Evolutionary conservation across 768 basidiomycete species (phyloP), one percentile per base, ranked within the genome.

Genomic region (Scleroderma citrinum): DNA sequence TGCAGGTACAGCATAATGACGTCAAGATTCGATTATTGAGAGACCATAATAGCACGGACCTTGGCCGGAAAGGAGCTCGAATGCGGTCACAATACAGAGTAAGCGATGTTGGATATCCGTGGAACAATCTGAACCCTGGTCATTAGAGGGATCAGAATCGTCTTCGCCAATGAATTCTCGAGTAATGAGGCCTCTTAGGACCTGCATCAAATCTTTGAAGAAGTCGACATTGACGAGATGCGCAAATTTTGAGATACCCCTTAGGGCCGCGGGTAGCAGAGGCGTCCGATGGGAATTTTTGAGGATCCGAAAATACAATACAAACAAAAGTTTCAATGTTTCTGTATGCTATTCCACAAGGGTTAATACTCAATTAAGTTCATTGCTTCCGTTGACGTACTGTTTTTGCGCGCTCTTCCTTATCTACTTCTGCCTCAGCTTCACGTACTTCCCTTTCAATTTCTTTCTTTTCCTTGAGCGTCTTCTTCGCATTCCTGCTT

Each of bases 181-280:
- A 45, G 71, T 61, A 58, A 94, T 81, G 50, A 94, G 77, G 50
- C 76, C 76, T 69, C 88, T 88, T 30, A 99, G 74, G 5, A 93
- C 90, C 47, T 80, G 75, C 73, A 99, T 78, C 41, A 99, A 23
- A 23, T 42, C 40, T 5, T 42, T 42, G 40, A 98, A 99, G 71
- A 99, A 98, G 66, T 99, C 94, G 58, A 98, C 80, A 68, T 96
- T 99, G 66, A 99, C 92, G 50, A 97, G 80, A 64, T 98, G 96
- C 1, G 95, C 87, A 62, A 91, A 98, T 70, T 82, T 85, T 3
- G 93, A 83, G 59, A 98, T 87, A 53, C 96, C 96, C 59, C 87
- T 84, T 54, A 99, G 75, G 37, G 93, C 94, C 29, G 87, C 80
- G 19, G 92, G 84, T 24, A 42, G 40, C 6, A 42, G 40, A 13